Evolutionary conservation across 345 rosid species (phyloP).

Genomic region (Hibiscus trionum): DNA sequence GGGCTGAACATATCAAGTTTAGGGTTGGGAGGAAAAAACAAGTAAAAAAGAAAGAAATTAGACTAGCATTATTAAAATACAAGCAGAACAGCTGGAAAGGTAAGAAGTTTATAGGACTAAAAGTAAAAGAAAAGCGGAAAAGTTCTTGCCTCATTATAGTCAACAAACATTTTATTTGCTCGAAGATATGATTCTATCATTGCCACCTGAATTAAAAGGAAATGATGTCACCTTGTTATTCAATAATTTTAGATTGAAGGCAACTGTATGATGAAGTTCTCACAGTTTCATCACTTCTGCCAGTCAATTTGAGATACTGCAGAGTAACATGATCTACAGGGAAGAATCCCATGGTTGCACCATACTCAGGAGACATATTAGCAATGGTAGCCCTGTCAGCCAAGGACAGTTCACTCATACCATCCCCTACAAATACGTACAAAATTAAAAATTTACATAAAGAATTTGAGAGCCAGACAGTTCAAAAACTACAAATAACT

Average conservation of each 20-base stretch:
- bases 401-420: slow-evolving; percentile 81
- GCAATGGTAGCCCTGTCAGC: slow-evolving; percentile 99
- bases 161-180: slow-evolving; percentile 95
- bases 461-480: not conserved
- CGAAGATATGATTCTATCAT: slow-evolving; percentile 94
- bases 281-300: slow-evolving; percentile 96
- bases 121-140: not conserved
- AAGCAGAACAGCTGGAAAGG: not conserved
- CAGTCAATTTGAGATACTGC: slow-evolving; percentile 91
- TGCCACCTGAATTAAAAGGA: slow-evolving; percentile 43
- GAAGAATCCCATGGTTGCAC: slow-evolving; percentile 99
- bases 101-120: not conserved
- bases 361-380: slow-evolving; percentile 99
- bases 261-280: slow-evolving; percentile 21
- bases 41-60: slow-evolving; percentile 8
- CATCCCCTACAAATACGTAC: slow-evolving; percentile 53
- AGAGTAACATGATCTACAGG: slow-evolving; percentile 96
- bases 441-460: not conserved
- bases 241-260: slow-evolving; percentile 4
- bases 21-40: not conserved
- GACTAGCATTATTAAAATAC: not conserved
- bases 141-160: slow-evolving; percentile 69
- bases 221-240: slow-evolving; percentile 12
- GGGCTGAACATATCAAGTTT: slow-evolving; percentile 39
- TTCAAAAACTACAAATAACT: not conserved